Conservation (phyloP, 495 filamentous ascomycete species). For the Penicillium daleae region DNA sequence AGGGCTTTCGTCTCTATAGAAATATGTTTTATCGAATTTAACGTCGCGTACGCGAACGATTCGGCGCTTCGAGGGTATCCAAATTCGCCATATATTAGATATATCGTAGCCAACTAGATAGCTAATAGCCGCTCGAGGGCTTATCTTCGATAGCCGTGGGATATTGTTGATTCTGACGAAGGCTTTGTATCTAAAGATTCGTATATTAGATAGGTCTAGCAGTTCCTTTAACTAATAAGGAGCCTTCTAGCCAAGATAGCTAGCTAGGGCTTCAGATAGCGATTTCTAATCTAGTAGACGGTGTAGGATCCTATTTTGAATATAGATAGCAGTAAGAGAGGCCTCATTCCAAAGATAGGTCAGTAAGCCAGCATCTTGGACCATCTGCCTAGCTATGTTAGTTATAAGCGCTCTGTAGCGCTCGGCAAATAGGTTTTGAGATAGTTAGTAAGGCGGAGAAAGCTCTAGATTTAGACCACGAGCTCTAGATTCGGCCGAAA, state of each 20-base stretch:
- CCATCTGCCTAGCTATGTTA: neutral
- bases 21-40: too few species aligned
- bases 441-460: neutral
- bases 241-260: neutral
- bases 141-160: too few species aligned
- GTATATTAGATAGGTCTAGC: neutral
- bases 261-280: neutral
- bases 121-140: too few species aligned
- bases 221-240: neutral
- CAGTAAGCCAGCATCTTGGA: neutral
- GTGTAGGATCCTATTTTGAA: neutral
- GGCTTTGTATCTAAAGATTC: neutral
- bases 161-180: too few species aligned
- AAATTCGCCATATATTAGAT: too few species aligned
- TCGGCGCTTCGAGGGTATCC: too few species aligned
- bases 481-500: too few species aligned
- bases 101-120: too few species aligned
- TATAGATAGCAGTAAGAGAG: neutral
- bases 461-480: neutral
- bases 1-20: too few species aligned
- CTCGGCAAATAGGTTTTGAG: neutral
- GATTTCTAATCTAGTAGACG: neutral
- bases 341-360: neutral
- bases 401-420: neutral
- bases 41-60: too few species aligned